phyloP scores from a whole-genome alignment of 257 asterid genomes.

The Osmanthus fragrans region DNA sequence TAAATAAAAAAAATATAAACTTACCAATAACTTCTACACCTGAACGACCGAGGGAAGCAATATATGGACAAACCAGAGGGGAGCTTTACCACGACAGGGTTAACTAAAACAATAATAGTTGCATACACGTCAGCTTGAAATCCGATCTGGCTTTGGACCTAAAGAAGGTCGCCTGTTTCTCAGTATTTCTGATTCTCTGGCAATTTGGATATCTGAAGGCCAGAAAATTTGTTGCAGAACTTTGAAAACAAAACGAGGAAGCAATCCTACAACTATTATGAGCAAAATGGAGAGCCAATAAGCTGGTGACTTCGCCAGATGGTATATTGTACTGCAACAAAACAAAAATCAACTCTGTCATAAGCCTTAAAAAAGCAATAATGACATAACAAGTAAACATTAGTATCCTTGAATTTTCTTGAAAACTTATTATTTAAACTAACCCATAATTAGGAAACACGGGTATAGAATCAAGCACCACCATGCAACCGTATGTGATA shows the following conservation, averaged over 20 bases:
- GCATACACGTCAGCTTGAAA: slow-evolving; percentile 45
- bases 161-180: slow-evolving; percentile 41
- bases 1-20: background rate
- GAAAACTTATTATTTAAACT: slow-evolving; percentile 34
- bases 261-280: slow-evolving; percentile 73
- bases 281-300: slow-evolving; percentile 93
- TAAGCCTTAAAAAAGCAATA: slow-evolving; percentile 12
- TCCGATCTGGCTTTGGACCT: slow-evolving; percentile 48
- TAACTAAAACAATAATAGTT: slow-evolving; percentile 22
- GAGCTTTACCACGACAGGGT: slow-evolving; percentile 25
- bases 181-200: slow-evolving; percentile 92
- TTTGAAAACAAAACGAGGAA: slow-evolving; percentile 82
- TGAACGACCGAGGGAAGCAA: slow-evolving; percentile 34
- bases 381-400: background rate
- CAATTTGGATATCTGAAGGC: slow-evolving; percentile 93
- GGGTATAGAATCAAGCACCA: slow-evolving; percentile 82
- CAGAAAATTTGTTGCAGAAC: slow-evolving; percentile 70
- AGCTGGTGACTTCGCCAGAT: slow-evolving; percentile 64
- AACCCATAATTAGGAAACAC: slow-evolving; percentile 79
- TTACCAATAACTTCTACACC: slow-evolving; percentile 32
- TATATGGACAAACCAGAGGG: slow-evolving; percentile 30
- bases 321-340: slow-evolving; percentile 82
- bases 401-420: slow-evolving; percentile 11
- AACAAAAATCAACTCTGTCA: slow-evolving; percentile 15
- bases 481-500: slow-evolving; percentile 52